phyloP scores from a whole-genome alignment of 495 filamentous ascomycete genomes.

The Xylaria curta region DNA sequence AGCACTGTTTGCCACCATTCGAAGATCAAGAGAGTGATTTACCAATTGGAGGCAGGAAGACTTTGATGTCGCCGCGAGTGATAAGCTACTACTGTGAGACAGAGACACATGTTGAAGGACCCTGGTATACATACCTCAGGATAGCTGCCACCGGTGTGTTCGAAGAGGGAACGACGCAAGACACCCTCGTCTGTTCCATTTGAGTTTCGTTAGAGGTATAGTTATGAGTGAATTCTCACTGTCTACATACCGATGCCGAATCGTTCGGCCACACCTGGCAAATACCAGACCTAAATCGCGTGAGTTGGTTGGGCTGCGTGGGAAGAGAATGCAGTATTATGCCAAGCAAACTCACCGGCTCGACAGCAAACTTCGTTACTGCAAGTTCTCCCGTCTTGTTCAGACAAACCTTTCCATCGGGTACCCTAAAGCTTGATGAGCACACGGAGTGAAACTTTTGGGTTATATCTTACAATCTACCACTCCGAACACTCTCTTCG shows the following conservation, averaged over 20 bases:
- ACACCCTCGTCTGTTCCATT: conserved; percentile 73
- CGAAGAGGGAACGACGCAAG: conserved; percentile 85
- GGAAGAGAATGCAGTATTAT: conserved; percentile 29
- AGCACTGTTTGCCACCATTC: conserved; percentile 32
- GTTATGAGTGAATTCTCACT: background rate
- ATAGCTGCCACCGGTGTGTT: conserved; percentile 92
- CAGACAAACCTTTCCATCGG: conserved; percentile 90
- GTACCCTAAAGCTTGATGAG: conserved; percentile 53
- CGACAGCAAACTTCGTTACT: conserved; percentile 96
- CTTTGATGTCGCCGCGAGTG: conserved; percentile 90
- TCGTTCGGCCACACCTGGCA: conserved; percentile 91
- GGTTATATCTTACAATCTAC: conserved; percentile 62
- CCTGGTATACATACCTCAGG: conserved; percentile 61
- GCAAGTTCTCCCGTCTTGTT: conserved; percentile 84
- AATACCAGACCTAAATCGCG: conserved; percentile 76
- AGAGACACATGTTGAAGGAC: conserved; percentile 29
- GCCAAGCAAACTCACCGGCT: conserved; percentile 62
- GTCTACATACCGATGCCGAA: conserved; percentile 80
- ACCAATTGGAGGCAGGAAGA: conserved; percentile 93
- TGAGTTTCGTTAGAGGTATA: conserved; percentile 2
- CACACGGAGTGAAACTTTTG: background rate
- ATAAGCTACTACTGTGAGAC: conserved; percentile 65
- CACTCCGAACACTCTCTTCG: conserved; percentile 80
- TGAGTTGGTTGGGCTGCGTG: conserved; percentile 3
- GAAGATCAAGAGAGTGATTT: conserved; percentile 27